phyloP scores from a whole-genome alignment of 768 basidiomycete species.

The Plicaturopsis crispa region DNA sequence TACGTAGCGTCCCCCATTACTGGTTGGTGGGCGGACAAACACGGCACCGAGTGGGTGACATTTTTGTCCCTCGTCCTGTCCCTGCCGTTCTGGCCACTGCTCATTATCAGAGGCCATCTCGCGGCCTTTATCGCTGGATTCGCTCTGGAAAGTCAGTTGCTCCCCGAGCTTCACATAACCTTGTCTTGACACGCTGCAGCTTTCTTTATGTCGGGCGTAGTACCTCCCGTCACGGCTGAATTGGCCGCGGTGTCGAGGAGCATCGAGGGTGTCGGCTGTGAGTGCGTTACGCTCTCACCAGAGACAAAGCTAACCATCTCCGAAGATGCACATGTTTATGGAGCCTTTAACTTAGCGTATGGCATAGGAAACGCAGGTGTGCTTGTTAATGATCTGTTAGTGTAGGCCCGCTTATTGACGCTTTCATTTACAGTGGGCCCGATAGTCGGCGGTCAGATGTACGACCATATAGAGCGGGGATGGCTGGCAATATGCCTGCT shows the following conservation, averaged over 20 bases:
- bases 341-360: constrained; percentile 65
- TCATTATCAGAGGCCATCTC: constrained; percentile 39
- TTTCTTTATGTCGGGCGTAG: constrained; percentile 51
- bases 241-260: constrained; percentile 50
- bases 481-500: constrained; percentile 56
- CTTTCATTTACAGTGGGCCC: constrained; percentile 1
- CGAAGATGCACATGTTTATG: constrained; percentile 68
- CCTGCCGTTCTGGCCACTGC: constrained; percentile 56
- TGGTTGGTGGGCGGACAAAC: constrained; percentile 51
- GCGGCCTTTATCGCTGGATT: constrained; percentile 31
- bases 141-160: constrained; percentile 45
- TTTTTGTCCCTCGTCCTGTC: constrained; percentile 38
- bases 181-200: constrained; percentile 26
- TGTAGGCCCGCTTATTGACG: constrained; percentile 2
- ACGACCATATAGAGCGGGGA: constrained; percentile 44
- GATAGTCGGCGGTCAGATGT: constrained; percentile 42
- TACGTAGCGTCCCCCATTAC: constrained; percentile 45
- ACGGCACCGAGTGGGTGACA: constrained; percentile 50
- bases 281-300: constrained; percentile 19
- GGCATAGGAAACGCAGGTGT: constrained; percentile 56
- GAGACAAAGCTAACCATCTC: too few species aligned
- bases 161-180: not conserved
- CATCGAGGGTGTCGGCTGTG: constrained; percentile 64
- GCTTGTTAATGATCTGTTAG: constrained; percentile 11
- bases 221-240: constrained; percentile 61